Percentiles rank a stretch among this genome's conserved stretches.
Evolutionary conservation across 331 rosid species (phyloP).

Genomic region (Quercus lobata): DNA sequence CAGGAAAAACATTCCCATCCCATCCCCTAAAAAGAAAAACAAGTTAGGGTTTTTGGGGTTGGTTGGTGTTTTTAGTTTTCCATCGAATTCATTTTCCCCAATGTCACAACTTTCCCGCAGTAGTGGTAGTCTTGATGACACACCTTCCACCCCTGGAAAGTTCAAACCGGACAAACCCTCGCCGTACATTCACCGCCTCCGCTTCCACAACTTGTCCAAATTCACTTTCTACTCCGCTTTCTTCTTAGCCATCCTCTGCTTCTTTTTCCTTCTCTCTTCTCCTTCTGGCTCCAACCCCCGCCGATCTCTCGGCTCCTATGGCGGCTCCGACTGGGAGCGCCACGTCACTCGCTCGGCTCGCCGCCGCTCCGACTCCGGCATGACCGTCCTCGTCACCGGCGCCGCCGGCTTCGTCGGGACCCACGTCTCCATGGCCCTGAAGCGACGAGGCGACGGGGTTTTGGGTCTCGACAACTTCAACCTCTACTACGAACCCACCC

Average conservation of each 20-base stretch:
- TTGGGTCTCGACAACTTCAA: constrained; percentile 79
- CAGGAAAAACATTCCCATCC: too few relatives aligned
- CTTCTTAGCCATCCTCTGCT: constrained; percentile 49
- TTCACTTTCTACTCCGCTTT: constrained; percentile 57
- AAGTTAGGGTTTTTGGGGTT: neutral
- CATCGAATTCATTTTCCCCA: neutral
- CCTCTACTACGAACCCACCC: constrained; percentile 61
- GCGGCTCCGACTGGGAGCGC: constrained; percentile 71
- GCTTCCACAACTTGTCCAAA: constrained; percentile 49
- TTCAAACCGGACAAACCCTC: constrained; percentile 59
- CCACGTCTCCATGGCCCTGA: constrained; percentile 65
- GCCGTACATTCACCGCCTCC: constrained; percentile 58
- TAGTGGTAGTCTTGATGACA: constrained; percentile 20
- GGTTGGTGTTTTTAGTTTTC: too few relatives aligned
- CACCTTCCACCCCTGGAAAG: constrained; percentile 81
- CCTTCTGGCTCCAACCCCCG: constrained; percentile 28
- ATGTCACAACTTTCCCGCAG: constrained; percentile 40
- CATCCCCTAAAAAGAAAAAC: neutral
- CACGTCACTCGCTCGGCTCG: constrained; percentile 57
- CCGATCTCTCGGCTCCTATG: constrained; percentile 60
- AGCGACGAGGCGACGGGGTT: constrained; percentile 82
- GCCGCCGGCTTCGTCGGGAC: constrained; percentile 71
- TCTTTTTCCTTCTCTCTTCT: constrained; percentile 24
- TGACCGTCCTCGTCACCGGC: constrained; percentile 73
- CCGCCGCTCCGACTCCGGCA: constrained; percentile 25